Conservation (phyloP, 306 rosid species). For the Rubus idaeus region DNA sequence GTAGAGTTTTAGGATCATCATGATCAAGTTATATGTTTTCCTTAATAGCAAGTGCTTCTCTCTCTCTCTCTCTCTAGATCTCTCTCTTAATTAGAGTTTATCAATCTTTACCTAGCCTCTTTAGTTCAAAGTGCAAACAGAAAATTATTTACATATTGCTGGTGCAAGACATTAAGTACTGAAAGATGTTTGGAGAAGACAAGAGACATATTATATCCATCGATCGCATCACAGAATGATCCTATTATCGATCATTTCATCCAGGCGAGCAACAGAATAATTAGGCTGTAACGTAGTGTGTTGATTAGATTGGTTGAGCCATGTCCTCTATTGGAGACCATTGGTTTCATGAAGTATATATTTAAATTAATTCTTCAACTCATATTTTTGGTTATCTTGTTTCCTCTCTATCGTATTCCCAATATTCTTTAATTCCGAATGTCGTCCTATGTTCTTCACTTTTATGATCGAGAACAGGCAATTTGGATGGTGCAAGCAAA, state of each 20-base stretch:
- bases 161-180: background rate
- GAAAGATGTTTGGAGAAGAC: background rate
- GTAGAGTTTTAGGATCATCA: background rate
- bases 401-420: constrained; percentile 3
- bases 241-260: background rate
- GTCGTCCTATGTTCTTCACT: constrained; percentile 13
- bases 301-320: constrained; percentile 18
- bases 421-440: background rate
- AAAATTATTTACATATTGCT: background rate
- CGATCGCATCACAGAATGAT: background rate
- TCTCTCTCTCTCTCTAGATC: background rate
- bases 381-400: constrained; percentile 1
- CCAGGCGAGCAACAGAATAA: background rate
- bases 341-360: background rate
- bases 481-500: constrained; percentile 15
- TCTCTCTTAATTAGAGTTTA: background rate
- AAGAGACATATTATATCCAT: background rate
- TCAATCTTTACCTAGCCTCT: background rate
- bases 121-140: background rate
- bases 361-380: background rate
- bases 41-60: background rate
- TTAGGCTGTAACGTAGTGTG: background rate
- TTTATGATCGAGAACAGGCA: constrained; percentile 5
- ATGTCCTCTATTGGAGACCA: background rate
- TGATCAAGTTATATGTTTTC: background rate